These are phyloP conservation scores for Magnolia kwangsiensis DNA, from an alignment of 164 flowering plant genomes.

Conservation along the genomic window DNA sequence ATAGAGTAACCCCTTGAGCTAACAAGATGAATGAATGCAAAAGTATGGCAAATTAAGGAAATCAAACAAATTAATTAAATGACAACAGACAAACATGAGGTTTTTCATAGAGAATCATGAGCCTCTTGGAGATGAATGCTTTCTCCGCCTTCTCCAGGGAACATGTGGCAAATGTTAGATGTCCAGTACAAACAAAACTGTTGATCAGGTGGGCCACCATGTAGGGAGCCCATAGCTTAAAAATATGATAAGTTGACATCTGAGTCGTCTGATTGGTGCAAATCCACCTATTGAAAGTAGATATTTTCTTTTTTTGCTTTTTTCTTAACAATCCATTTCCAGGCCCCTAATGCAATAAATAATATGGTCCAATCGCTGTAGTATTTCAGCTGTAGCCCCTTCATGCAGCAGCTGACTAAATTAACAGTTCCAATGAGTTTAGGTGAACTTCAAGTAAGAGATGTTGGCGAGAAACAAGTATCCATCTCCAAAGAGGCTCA, in stretches of 20 bases:
- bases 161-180: background rate
- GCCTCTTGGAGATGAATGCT: background rate
- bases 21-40: conserved; percentile 86
- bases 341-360: background rate
- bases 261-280: no score
- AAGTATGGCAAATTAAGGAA: conserved; percentile 68
- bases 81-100: background rate
- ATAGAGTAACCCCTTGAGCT: conserved; percentile 95
- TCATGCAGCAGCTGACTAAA: background rate
- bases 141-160: background rate
- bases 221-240: no score
- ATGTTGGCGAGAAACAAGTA: background rate
- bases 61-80: background rate
- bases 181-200: background rate
- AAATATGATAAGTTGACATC: no score
- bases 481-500: background rate
- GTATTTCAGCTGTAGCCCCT: no score
- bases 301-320: no score
- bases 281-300: no score
- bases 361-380: background rate
- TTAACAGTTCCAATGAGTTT: background rate
- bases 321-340: background rate
- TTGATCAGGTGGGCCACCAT: background rate
- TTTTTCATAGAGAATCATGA: background rate
- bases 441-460: background rate